phyloP scores from a whole-genome alignment of 306 rosid genomes.

The Sindora glabra region DNA sequence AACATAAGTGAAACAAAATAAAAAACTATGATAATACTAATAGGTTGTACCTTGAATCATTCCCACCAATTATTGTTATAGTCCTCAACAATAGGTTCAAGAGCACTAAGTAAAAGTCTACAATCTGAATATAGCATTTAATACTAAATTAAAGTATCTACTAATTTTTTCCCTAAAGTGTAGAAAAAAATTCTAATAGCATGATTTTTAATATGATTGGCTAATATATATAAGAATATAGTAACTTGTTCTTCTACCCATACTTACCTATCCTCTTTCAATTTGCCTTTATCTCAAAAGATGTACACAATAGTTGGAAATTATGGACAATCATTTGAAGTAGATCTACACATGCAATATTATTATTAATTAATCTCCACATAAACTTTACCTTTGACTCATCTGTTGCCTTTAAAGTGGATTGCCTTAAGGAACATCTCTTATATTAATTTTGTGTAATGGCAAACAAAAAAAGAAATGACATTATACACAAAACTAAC shows the following conservation, averaged over 20 bases:
- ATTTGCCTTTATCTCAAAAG: neutral
- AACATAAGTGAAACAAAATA: no score
- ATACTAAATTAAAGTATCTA: neutral
- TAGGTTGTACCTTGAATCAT: neutral
- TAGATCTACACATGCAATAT: neutral
- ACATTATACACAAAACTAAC: neutral
- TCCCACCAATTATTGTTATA: neutral
- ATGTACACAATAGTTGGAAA: no score
- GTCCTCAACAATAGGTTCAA: neutral
- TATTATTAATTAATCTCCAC: neutral
- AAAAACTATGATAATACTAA: no score
- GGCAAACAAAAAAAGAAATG: neutral
- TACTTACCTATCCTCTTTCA: neutral
- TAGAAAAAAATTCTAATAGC: neutral
- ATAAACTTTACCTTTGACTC: neutral
- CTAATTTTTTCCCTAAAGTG: neutral
- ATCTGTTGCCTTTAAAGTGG: neutral
- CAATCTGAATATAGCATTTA: neutral
- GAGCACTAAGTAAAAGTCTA: neutral
- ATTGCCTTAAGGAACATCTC: neutral
- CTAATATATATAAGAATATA: neutral
- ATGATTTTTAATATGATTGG: neutral
- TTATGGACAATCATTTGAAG: neutral
- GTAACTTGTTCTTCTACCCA: neutral
- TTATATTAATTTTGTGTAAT: neutral